These are phyloP conservation scores for Daldinia loculata DNA, from an alignment of 495 filamentous ascomycete genomes.

Conservation along the genomic window DNA sequence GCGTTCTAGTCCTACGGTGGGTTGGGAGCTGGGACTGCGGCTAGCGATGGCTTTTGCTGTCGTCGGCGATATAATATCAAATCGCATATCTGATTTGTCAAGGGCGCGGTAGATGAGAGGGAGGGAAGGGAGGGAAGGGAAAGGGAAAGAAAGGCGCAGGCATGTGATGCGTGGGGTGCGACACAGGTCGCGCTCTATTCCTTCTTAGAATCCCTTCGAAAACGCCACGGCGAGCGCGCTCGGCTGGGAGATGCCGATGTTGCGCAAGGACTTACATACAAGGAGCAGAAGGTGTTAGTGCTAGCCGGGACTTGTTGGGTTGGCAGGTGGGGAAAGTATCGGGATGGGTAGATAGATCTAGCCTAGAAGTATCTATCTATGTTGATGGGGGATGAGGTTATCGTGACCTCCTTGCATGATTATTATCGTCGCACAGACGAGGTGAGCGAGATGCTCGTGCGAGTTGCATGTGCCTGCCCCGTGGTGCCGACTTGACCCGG, in stretches of 20 bases:
- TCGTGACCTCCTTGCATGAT: background rate
- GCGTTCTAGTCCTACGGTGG: too few relatives aligned
- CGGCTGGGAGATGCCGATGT: background rate
- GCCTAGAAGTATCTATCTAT: background rate
- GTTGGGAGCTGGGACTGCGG: background rate
- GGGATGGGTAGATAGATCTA: background rate
- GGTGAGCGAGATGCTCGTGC: background rate
- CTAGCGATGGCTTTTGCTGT: slow-evolving; percentile 14
- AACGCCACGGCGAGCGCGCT: background rate
- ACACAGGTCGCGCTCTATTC: background rate
- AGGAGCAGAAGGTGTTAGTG: too few relatives aligned
- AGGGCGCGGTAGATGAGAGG: slow-evolving; percentile 11
- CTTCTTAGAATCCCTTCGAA: background rate
- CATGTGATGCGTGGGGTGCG: slow-evolving; percentile 1
- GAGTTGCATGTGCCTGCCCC: background rate
- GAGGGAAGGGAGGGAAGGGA: background rate
- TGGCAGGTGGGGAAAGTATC: background rate
- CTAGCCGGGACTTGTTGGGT: background rate
- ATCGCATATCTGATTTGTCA: background rate
- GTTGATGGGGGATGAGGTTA: background rate
- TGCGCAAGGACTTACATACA: too few relatives aligned
- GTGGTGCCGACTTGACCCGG: slow-evolving; percentile 32
- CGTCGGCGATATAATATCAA: background rate
- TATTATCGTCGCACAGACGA: background rate
- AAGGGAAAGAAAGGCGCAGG: background rate